Evolutionary conservation across 2,329 filamentous ascomycete genomes (phyloP).

Genomic region (Metarhizium sp.): DNA sequence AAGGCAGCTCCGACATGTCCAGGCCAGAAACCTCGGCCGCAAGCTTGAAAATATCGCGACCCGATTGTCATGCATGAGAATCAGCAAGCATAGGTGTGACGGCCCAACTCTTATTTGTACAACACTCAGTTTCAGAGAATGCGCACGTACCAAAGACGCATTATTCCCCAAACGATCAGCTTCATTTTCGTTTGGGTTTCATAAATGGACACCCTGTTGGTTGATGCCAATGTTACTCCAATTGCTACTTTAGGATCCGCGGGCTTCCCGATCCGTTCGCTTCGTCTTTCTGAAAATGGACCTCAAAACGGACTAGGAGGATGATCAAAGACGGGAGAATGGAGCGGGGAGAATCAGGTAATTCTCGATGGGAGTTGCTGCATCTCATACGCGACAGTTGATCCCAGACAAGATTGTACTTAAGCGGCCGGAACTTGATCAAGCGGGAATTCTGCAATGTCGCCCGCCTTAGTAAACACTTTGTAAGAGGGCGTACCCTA

Average conservation of each 20-base stretch:
- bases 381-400: background rate
- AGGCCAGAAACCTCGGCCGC: background rate
- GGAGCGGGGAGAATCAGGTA: background rate
- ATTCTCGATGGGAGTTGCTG: background rate
- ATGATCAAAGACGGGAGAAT: background rate
- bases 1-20: background rate
- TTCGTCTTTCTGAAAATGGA: constrained; percentile 24
- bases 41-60: background rate
- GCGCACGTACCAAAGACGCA: constrained; percentile 1
- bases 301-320: background rate
- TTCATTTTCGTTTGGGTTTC: constrained; percentile 1
- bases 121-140: constrained; percentile 6
- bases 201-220: background rate
- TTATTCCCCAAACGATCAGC: background rate
- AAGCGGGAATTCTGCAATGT: background rate
- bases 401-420: background rate
- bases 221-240: background rate
- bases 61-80: background rate
- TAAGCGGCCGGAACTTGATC: background rate
- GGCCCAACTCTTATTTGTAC: background rate
- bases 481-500: background rate
- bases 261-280: constrained; percentile 27
- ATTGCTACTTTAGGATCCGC: constrained; percentile 1
- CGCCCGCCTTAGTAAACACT: background rate
- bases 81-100: background rate